Conservation (phyloP, 371 early-diverging fungal genomes). For the Mucor irregularis region DNA sequence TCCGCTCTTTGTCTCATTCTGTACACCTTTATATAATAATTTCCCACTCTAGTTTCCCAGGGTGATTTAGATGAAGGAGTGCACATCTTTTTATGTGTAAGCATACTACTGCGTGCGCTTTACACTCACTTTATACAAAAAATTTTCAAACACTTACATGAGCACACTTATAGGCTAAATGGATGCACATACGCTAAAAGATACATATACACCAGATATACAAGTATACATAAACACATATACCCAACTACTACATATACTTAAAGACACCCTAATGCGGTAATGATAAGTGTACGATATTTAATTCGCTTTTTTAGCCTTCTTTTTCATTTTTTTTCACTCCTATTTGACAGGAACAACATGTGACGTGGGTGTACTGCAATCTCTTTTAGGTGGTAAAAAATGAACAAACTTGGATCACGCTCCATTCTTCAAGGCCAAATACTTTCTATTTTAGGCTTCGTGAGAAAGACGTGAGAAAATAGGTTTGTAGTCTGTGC, state of each 20-base stretch:
- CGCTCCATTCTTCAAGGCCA: slow-evolving; percentile 20
- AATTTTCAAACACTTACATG: too few species aligned
- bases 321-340: not conserved
- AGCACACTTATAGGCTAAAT: not conserved
- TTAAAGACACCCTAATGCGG: slow-evolving; percentile 6
- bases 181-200: not conserved
- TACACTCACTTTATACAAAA: too few species aligned
- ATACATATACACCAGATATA: too few species aligned
- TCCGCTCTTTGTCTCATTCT: slow-evolving; percentile 2
- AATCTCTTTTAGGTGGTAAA: slow-evolving; percentile 9
- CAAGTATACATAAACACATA: not conserved
- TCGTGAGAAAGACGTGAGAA: slow-evolving; percentile 29
- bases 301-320: slow-evolving; percentile 10
- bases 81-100: not conserved
- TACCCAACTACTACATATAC: too few species aligned
- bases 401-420: slow-evolving; percentile 18
- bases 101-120: too few species aligned
- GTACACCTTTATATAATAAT: not conserved
- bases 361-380: slow-evolving; percentile 20
- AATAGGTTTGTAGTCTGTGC: slow-evolving; percentile 12
- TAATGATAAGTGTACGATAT: slow-evolving; percentile 18
- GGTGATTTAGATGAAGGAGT: slow-evolving; percentile 2
- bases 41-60: slow-evolving; percentile 24
- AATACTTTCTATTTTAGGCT: slow-evolving; percentile 21
- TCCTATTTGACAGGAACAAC: slow-evolving; percentile 23